phyloP scores from a whole-genome alignment of 2,329 filamentous ascomycete genomes.

The Sporothrix humicola region DNA sequence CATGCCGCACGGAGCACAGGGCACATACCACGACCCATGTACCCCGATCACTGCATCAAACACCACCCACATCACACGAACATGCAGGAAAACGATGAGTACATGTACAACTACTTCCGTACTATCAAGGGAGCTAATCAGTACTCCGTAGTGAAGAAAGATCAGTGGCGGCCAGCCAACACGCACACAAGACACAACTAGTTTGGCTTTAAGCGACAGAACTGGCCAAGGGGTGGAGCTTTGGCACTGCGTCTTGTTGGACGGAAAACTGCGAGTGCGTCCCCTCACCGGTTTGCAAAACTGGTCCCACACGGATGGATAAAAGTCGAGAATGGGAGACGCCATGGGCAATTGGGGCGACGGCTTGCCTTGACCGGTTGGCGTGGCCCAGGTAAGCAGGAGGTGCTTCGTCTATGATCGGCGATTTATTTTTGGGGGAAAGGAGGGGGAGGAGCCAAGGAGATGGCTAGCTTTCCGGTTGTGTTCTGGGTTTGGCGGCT shows the following conservation, averaged over 20 bases:
- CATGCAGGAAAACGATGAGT: background rate
- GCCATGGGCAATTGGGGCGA: background rate
- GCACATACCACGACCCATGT: background rate
- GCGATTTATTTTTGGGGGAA: conserved; percentile 8
- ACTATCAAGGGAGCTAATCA: no score
- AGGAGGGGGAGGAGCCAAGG: background rate
- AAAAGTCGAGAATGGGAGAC: background rate
- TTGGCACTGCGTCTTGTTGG: background rate
- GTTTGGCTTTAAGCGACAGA: background rate
- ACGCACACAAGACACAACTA: background rate
- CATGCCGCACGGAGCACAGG: background rate
- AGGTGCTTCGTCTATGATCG: conserved; percentile 3
- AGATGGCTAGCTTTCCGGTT: background rate
- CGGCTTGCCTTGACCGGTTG: background rate
- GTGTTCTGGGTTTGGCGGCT: background rate
- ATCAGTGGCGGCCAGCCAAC: conserved; percentile 4
- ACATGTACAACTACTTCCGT: no score
- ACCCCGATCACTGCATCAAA: background rate
- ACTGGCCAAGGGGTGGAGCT: conserved; percentile 13
- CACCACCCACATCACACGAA: background rate
- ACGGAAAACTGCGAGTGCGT: conserved; percentile 16
- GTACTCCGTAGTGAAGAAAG: background rate
- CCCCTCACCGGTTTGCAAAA: conserved; percentile 31
- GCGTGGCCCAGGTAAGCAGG: background rate
- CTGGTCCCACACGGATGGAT: conserved; percentile 27